These are phyloP conservation scores for Myrmaecium sp. DNA, from an alignment of 2,329 filamentous ascomycete species.

Conservation along the genomic window DNA sequence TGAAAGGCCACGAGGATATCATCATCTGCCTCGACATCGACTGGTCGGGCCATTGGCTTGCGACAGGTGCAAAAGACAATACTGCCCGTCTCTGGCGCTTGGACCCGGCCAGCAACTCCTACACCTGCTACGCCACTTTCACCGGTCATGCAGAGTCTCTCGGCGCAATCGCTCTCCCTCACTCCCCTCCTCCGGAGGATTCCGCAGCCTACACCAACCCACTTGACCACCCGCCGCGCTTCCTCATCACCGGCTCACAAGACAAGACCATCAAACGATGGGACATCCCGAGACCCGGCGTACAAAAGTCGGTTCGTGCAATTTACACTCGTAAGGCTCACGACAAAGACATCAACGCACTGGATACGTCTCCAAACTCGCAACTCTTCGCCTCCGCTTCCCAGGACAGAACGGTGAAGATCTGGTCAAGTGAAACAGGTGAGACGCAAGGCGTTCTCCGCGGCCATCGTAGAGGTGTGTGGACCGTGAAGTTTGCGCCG, in stretches of 20 bases:
- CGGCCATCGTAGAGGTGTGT: conserved; percentile 88
- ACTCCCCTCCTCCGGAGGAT: conserved; percentile 45
- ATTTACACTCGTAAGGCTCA: conserved; percentile 86
- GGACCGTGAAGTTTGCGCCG: conserved; percentile 84
- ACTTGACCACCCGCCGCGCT: conserved; percentile 62
- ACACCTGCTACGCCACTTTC: conserved; percentile 64
- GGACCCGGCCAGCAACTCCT: conserved; percentile 58
- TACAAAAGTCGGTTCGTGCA: conserved; percentile 38
- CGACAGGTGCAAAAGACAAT: conserved; percentile 92
- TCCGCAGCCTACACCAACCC: conserved; percentile 58
- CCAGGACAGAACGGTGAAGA: conserved; percentile 92
- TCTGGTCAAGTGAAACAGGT: conserved; percentile 82
- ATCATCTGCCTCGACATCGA: conserved; percentile 89
- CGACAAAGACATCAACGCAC: conserved; percentile 96
- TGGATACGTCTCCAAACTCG: conserved; percentile 59
- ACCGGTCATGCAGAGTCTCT: conserved; percentile 89
- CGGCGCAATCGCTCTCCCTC: conserved; percentile 73
- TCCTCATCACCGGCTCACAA: conserved; percentile 81
- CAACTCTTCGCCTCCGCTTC: conserved; percentile 90
- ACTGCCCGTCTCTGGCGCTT: conserved; percentile 81
- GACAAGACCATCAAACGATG: conserved; percentile 92
- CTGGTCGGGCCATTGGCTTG: conserved; percentile 95
- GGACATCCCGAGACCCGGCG: no score
- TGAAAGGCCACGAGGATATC: conserved; percentile 88
- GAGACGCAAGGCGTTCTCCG: conserved; percentile 81